Conservation (phyloP, 2,329 filamentous ascomycete species). For the Pestalotiopsis sp. region DNA sequence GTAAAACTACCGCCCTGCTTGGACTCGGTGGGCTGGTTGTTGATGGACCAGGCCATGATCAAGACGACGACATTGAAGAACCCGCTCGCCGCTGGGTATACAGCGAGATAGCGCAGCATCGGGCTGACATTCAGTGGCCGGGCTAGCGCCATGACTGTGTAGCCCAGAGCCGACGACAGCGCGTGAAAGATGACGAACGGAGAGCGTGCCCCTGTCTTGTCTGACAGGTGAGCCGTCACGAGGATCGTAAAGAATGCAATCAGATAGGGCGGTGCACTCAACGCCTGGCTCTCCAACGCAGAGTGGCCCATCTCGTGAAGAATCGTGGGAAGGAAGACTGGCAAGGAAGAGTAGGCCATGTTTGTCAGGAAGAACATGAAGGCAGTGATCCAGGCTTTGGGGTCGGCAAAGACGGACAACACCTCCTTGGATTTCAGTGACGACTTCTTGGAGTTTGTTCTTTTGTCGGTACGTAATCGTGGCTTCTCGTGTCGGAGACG, state of each 20-base stretch:
- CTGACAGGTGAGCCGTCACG: constrained; percentile 71
- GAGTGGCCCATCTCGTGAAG: constrained; percentile 76
- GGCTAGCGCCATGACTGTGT: constrained; percentile 62
- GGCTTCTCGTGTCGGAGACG: constrained; percentile 60
- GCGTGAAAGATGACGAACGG: constrained; percentile 70
- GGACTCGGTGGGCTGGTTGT: constrained; percentile 74
- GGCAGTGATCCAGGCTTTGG: constrained; percentile 74
- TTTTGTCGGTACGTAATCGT: constrained; percentile 20
- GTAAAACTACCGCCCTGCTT: constrained; percentile 77
- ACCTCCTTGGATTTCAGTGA: constrained; percentile 59
- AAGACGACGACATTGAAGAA: constrained; percentile 86
- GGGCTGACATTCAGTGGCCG: constrained; percentile 44
- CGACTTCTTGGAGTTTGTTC: constrained; percentile 21
- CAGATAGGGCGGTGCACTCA: constrained; percentile 81
- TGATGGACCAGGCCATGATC: constrained; percentile 85
- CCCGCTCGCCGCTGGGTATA: constrained; percentile 78
- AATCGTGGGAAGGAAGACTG: constrained; percentile 84
- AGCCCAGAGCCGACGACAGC: constrained; percentile 63
- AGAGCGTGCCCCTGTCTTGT: constrained; percentile 64
- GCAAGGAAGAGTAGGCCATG: constrained; percentile 84
- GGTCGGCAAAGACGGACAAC: constrained; percentile 61
- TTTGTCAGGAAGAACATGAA: constrained; percentile 87
- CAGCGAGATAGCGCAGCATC: constrained; percentile 67
- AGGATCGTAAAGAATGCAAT: constrained; percentile 73
- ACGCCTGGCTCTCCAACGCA: constrained; percentile 68